Percentiles rank a stretch among this genome's conserved stretches.
Conservation (phyloP, 2,329 filamentous ascomycete genomes). For the Lachnellula arida region DNA sequence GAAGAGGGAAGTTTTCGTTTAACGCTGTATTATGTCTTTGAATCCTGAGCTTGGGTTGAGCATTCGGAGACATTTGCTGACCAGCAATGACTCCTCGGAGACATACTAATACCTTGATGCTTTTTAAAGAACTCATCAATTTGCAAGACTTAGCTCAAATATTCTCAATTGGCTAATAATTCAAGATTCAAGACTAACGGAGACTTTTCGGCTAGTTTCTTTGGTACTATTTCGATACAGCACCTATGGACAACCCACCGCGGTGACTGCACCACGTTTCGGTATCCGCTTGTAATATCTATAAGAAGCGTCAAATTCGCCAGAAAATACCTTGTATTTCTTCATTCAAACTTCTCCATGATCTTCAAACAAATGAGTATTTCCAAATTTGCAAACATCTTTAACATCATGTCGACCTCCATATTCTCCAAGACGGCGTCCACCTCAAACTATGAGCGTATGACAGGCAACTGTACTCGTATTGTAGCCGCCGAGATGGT, state of each 20-base stretch:
- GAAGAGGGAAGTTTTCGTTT: too few species aligned
- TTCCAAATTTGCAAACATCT: background rate
- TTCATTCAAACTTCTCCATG: background rate
- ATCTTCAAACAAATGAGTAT: background rate
- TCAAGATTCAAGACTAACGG: background rate
- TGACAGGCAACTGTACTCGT: conserved; percentile 8
- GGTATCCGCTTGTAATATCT: background rate
- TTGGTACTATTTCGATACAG: background rate
- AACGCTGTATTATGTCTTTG: too few species aligned
- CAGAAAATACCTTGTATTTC: background rate
- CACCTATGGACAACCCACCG: too few species aligned
- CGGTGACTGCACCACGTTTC: too few species aligned
- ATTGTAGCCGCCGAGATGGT: conserved; percentile 3
- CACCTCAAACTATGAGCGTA: conserved; percentile 4
- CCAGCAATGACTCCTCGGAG: too few species aligned
- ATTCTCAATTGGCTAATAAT: background rate
- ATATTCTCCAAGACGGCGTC: background rate
- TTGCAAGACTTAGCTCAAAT: too few species aligned
- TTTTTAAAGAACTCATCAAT: too few species aligned
- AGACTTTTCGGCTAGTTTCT: background rate
- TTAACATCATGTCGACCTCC: background rate
- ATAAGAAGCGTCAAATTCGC: background rate
- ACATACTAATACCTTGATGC: too few species aligned
- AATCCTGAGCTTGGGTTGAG: too few species aligned
- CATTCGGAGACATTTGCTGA: too few species aligned